Base-by-base conservation (phyloP, 1,284 basidiomycete species). In the Hymenochaete sp. region DNA sequence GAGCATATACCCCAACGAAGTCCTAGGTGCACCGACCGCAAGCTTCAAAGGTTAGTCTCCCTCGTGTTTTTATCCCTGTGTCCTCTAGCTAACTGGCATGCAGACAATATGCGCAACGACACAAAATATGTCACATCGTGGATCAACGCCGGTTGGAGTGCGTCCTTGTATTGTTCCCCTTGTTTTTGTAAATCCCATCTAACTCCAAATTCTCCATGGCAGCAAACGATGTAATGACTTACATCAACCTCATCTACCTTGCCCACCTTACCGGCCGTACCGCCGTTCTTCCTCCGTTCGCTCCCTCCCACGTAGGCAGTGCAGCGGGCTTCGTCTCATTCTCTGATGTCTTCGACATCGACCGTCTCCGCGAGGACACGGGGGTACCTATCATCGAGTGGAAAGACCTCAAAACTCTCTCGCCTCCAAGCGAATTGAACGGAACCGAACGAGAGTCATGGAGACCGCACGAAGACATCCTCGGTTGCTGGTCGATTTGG, bases 91-190 rank as follows among this genome's bases (percentile, higher is more conserved):
- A 26, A 37, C 43, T 22, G 8, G 24, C 43, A 25, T 16, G 42
- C 11, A 70, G 73, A 73, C 49, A 75, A 82, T 51, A 60, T 84
- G 32, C 68, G 69, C 18, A 64, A 70, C 24, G 75, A 79, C 47
- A 66, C 67, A 3, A 67, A 75, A 52, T 84, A 83, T 53, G 72
- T 84, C 47, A 79, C 79, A 1, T 77, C 77, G 9, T 84, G 77
- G 77, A 65, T 75, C 37, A 73, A 74, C 35, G 79, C 79, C 22
- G 81, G 81, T 37, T 84, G 80, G 80, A 82, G 79, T 82, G 47
- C 42, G 48, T 35, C 18, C n/a, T 14, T 38, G n/a, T n/a, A n/a
- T n/a, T n/a, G n/a, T n/a, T n/a, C n/a, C n/a, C n/a, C n/a, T n/a
- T n/a, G 43, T 33, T 35, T 27, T 27, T 40, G 21, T 3, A 48